phyloP scores from a whole-genome alignment of 495 filamentous ascomycete genomes.

The Halenospora varia region DNA sequence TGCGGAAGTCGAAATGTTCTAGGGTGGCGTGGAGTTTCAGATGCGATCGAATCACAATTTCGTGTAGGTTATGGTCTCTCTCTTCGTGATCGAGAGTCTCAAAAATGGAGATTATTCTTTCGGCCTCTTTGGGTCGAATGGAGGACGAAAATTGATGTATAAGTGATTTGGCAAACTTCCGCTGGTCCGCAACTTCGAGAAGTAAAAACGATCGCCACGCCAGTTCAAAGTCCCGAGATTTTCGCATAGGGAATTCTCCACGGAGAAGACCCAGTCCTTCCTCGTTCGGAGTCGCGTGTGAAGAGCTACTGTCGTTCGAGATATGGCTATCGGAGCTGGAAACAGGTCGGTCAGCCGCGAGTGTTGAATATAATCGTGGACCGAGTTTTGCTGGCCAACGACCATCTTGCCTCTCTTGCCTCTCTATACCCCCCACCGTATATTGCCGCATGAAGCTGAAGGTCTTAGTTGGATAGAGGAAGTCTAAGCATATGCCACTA shows the following conservation, averaged over 20 bases:
- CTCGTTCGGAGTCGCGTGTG: too few species aligned
- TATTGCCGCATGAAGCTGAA: constrained; percentile 41
- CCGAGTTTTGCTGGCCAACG: constrained; percentile 22
- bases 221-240: constrained; percentile 21
- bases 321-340: too few species aligned
- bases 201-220: constrained; percentile 30
- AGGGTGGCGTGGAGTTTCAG: constrained; percentile 23
- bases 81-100: constrained; percentile 17
- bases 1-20: too few species aligned
- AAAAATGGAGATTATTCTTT: constrained; percentile 40
- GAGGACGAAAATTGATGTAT: constrained; percentile 36
- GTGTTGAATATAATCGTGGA: constrained; percentile 30
- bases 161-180: constrained; percentile 11
- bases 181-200: constrained; percentile 12
- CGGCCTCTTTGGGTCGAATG: constrained; percentile 27
- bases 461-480: constrained; percentile 56
- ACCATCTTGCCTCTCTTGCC: constrained; percentile 21
- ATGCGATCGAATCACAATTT: constrained; percentile 17
- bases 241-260: too few species aligned
- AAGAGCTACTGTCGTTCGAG: too few species aligned
- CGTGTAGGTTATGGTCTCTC: constrained; percentile 1
- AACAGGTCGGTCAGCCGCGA: constrained; percentile 21
- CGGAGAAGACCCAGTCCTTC: too few species aligned
- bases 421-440: constrained; percentile 15
- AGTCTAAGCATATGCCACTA: constrained; percentile 48